Percentiles rank a stretch among this genome's conserved stretches.
phyloP scores from a whole-genome alignment of 1,284 basidiomycete species.

The Moesziomyces aphidis region DNA sequence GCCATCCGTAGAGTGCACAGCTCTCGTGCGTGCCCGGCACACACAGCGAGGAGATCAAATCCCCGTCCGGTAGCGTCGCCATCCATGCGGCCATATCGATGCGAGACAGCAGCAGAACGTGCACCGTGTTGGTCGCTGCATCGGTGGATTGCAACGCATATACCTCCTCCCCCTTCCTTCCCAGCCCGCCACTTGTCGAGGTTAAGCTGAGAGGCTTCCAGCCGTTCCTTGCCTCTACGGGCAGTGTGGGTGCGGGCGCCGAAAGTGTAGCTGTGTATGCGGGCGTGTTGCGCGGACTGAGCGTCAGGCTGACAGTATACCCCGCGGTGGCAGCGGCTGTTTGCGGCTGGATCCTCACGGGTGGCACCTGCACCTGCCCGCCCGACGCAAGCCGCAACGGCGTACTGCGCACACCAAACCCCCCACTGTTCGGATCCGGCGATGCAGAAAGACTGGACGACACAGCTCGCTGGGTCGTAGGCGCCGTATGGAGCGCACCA shows the following conservation, averaged over 20 bases:
- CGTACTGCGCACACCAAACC: constrained; percentile 27
- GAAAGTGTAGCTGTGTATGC: constrained; percentile 6
- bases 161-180: neutral
- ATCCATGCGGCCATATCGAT: constrained; percentile 30
- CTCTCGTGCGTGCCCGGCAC: constrained; percentile 60
- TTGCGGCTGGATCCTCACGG: constrained; percentile 20
- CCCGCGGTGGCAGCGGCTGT: constrained; percentile 28
- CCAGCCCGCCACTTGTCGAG: neutral
- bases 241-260: constrained; percentile 10
- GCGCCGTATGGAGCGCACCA: constrained; percentile 29
- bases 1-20: constrained; percentile 55
- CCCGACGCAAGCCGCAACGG: constrained; percentile 13
- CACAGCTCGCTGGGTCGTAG: constrained; percentile 5
- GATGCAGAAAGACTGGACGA: constrained; percentile 24
- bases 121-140: constrained; percentile 16
- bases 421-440: constrained; percentile 1
- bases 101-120: constrained; percentile 40
- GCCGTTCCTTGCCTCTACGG: neutral
- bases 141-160: constrained; percentile 17
- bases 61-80: constrained; percentile 25
- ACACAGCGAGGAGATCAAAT: constrained; percentile 35
- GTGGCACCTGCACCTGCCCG: constrained; percentile 3
- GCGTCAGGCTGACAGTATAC: constrained; percentile 19
- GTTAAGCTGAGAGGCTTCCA: constrained; percentile 19
- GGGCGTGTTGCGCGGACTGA: constrained; percentile 8